Evolutionary conservation across 2,329 filamentous ascomycete species (phyloP), one percentile per base, ranked within the genome.

Genomic region (Aspergillus glaucus): DNA sequence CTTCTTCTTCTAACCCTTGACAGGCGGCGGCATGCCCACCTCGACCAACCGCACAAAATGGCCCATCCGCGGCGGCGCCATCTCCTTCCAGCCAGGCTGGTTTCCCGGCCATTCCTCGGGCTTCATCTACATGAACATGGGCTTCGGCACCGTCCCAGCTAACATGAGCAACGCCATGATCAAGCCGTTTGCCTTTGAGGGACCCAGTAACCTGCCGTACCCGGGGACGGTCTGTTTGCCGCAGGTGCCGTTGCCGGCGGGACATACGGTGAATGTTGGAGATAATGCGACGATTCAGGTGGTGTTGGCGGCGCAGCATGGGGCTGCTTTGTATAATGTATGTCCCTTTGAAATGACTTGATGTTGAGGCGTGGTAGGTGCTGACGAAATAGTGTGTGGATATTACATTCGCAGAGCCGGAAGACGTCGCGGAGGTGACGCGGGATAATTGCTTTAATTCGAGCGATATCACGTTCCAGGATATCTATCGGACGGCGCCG

Each of bases 71-170:
- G 93, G 93, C 58, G 93, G 93, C 53, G 89, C 90, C n/a, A 63
- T 98, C 52, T 80, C 89, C 44, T 79, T 96, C 61, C 92, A 97
- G 65, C 93, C 93, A 0, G 93, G 92, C 62, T 97, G 93, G 93
- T 96, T 96, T 75, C 83, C 85, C 50, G 93, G 93, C 55, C 93
- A 97, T 68, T 69, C 80, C 32, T 85, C 82, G 5, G 92, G 90
- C 15, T 81, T 89, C 60, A 79, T 95, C 65, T 95, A 95, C 73
- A 76, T 97, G 72, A 97, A 97, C 74, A 78, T 97, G 48, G 93
- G 93, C 56, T 82, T 91, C 56, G 89, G 88, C 55, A 88, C 79
- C 30, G 82, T 86, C 6, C 92, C 93, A 0, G 69, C 72, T 6
- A 97, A 97, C 76, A 94, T 94, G 85, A 94, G 88, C 55, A 82